phyloP scores from a whole-genome alignment of 2,329 filamentous ascomycete genomes.

The Neurospora sp. region DNA sequence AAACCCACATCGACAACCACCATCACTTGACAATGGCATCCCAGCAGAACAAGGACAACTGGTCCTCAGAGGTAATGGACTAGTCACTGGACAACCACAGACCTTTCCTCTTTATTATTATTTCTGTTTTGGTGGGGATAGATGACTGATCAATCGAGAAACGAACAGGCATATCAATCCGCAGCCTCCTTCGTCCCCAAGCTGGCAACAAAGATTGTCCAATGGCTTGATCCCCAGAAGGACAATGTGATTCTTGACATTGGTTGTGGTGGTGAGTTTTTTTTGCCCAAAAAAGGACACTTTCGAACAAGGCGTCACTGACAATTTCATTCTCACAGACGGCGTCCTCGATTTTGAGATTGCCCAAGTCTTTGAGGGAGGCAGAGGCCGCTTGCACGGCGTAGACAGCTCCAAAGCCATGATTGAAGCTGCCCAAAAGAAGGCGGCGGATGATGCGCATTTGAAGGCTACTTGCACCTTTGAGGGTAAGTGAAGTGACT shows the following conservation, averaged over 20 bases:
- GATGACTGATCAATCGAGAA: neutral
- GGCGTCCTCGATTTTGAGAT: constrained; percentile 49
- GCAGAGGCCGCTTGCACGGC: constrained; percentile 41
- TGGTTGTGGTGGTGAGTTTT: constrained; percentile 48
- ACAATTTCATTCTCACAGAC: constrained; percentile 29
- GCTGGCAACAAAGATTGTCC: constrained; percentile 45
- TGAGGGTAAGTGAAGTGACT: constrained; percentile 26
- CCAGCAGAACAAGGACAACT: constrained; percentile 23
- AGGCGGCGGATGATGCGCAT: constrained; percentile 26
- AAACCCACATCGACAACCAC: neutral
- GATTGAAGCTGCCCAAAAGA: constrained; percentile 40
- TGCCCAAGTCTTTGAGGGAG: constrained; percentile 32
- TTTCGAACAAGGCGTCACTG: neutral
- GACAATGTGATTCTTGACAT: constrained; percentile 52
- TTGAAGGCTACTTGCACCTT: constrained; percentile 29
- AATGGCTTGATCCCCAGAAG: constrained; percentile 47
- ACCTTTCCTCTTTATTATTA: neutral
- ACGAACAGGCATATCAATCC: constrained; percentile 43
- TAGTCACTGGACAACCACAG: neutral
- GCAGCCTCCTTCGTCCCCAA: constrained; percentile 56
- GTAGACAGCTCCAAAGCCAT: constrained; percentile 49
- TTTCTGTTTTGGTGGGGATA: neutral
- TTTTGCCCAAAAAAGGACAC: neutral
- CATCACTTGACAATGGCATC: constrained; percentile 10
- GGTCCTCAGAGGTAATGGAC: constrained; percentile 29